Evolutionary conservation across 495 filamentous ascomycete genomes (phyloP).

Genomic region (Neurospora sp.): DNA sequence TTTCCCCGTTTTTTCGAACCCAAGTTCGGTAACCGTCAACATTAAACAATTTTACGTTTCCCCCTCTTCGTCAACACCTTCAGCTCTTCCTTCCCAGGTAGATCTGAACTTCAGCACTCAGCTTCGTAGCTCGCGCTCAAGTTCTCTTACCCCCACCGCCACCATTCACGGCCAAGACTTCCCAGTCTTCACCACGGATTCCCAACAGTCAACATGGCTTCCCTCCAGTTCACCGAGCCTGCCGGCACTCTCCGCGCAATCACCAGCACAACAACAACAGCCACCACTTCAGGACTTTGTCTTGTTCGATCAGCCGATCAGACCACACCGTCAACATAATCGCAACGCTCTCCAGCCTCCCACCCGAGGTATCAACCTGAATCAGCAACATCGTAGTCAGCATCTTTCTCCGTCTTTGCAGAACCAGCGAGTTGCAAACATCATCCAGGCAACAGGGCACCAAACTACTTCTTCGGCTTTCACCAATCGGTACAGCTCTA

Average conservation of each 20-base stretch:
- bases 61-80: constrained; percentile 33
- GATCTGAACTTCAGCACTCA: constrained; percentile 44
- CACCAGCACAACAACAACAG: constrained; percentile 31
- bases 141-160: constrained; percentile 36
- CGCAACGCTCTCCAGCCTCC: constrained; percentile 30
- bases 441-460: constrained; percentile 50
- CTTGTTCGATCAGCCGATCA: constrained; percentile 40
- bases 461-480: constrained; percentile 45
- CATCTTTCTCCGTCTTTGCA: constrained; percentile 33
- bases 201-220: constrained; percentile 47
- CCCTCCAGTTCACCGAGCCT: constrained; percentile 49
- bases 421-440: constrained; percentile 49
- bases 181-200: constrained; percentile 51
- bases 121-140: constrained; percentile 37
- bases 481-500: constrained; percentile 44
- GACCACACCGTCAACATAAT: constrained; percentile 39
- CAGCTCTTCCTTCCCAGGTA: constrained; percentile 44
- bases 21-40: constrained; percentile 21
- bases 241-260: constrained; percentile 47
- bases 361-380: constrained; percentile 28
- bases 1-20: constrained; percentile 12
- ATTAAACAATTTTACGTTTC: constrained; percentile 31
- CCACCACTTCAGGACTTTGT: constrained; percentile 42
- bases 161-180: constrained; percentile 43
- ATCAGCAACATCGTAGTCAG: constrained; percentile 30